phyloP scores from a whole-genome alignment of 2,329 filamentous ascomycete genomes.

The Xylaria sp. region DNA sequence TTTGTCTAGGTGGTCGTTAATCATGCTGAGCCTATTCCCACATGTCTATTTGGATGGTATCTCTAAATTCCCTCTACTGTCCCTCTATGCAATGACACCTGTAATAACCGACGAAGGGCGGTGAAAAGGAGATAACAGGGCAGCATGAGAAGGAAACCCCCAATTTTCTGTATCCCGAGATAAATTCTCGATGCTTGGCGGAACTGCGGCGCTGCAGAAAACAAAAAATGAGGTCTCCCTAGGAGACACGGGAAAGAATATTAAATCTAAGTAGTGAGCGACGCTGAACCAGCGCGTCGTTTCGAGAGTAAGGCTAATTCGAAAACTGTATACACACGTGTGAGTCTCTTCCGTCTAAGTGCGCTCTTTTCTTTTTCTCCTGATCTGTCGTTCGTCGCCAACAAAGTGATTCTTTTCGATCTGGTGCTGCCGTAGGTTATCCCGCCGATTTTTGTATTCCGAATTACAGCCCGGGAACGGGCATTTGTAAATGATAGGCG shows the following conservation, averaged over 20 bases:
- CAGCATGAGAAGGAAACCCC: constrained; percentile 8
- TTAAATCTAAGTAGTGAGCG: constrained; percentile 20
- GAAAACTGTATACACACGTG: constrained; percentile 17
- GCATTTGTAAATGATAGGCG: constrained; percentile 63
- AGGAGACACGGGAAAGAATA: constrained; percentile 16
- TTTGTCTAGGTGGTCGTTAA: constrained; percentile 7
- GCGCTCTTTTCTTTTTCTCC: constrained; percentile 56
- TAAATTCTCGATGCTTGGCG: constrained; percentile 4
- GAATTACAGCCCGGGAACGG: constrained; percentile 64
- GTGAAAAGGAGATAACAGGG: background rate
- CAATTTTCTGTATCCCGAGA: constrained; percentile 29
- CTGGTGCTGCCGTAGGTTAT: constrained; percentile 67
- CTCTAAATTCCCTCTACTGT: constrained; percentile 27
- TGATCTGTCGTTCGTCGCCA: constrained; percentile 56
- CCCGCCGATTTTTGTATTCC: constrained; percentile 65
- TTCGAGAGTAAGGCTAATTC: constrained; percentile 9
- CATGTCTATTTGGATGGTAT: constrained; percentile 30
- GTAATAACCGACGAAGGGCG: background rate
- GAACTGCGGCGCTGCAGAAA: constrained; percentile 5
- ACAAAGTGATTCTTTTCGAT: constrained; percentile 66
- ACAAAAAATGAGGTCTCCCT: constrained; percentile 7
- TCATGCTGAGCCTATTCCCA: constrained; percentile 16
- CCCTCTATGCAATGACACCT: constrained; percentile 10
- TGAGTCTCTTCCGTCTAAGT: constrained; percentile 16
- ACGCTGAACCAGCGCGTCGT: constrained; percentile 27